Evolutionary conservation across 148 eudicot species (phyloP), one percentile per base, ranked within the genome.

Genomic region (Cornus kousa): DNA sequence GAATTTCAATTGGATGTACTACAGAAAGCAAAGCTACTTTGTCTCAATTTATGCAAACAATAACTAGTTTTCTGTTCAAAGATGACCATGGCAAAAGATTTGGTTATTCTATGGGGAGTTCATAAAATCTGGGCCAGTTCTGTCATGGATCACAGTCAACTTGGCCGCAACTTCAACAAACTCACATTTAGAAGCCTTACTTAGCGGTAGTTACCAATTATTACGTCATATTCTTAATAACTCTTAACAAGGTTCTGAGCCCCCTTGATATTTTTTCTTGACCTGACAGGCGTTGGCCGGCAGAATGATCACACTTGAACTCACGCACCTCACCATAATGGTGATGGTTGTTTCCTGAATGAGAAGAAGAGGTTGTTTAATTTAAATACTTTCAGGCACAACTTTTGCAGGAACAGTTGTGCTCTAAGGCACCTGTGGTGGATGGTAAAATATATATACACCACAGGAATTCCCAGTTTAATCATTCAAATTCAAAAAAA

Each of bases 71-170:
- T 59, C 16, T 59, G 5, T 60, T 10, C 10, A n/a, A 20, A 35
- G 5, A 14, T 5, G 7, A 39, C 46, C 9, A 74, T 20, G 50
- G 37, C 68, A 33, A 1, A 6, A 28, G 68, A 73, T 17, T 73
- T 60, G 68, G 19, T 35, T 59, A 39, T 50, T 35, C 48, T 31
- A 31, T 3, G 22, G 7, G 65, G 37, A 4, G 35, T 55, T 55
- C 37, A 11, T 60, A 16, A 60, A 40, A 31, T 60, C 67, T 59
- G 28, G 68, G 24, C 35, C 50, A 62, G 19, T 74, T 66, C 22
- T 48, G 19, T 53, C 11, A 53, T 66, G 72, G 19, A 53, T 39
- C 79, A 76, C 40, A 67, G 40, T 53, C 33, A 66, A 73, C 67
- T 46, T 33, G 35, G 32, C 60, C 22, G 8, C 48, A 6, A 53